Conservation (phyloP, 108 stramenopile species). For the Cyclotella distinguenda region DNA sequence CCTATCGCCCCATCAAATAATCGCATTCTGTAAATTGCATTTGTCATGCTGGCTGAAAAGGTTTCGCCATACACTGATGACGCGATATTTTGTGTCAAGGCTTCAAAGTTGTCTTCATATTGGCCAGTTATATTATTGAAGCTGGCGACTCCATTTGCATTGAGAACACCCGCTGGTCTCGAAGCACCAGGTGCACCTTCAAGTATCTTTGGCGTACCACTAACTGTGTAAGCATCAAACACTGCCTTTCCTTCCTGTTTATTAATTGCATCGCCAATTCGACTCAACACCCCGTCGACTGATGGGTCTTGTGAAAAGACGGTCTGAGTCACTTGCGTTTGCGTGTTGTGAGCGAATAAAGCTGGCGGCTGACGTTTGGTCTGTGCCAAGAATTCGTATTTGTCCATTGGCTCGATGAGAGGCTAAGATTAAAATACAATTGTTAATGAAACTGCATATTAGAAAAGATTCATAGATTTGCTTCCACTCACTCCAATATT, state of each 20-base stretch:
- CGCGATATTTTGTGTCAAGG: conserved; percentile 4
- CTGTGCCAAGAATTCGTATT: conserved; percentile 10
- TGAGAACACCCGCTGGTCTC: conserved; percentile 29
- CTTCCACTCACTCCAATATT: conserved; percentile 32
- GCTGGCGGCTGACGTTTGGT: conserved; percentile 20
- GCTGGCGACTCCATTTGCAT: conserved; percentile 15
- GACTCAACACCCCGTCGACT: conserved; percentile 35
- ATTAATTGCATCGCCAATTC: conserved; percentile 38
- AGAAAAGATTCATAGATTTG: no score
- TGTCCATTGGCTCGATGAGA: conserved; percentile 10
- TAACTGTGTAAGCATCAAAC: conserved; percentile 34
- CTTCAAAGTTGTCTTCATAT: conserved; percentile 22
- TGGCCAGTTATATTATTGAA: conserved; percentile 1
- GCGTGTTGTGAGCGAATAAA: conserved; percentile 46
- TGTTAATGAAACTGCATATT: background rate
- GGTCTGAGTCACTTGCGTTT: conserved; percentile 23
- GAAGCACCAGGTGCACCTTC: conserved; percentile 40
- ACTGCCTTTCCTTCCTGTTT: conserved; percentile 12
- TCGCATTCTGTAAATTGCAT: conserved; percentile 12
- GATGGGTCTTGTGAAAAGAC: conserved; percentile 24
- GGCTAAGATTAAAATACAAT: background rate
- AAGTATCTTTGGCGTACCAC: conserved; percentile 27
- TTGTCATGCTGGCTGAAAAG: conserved; percentile 19
- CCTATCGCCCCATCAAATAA: conserved; percentile 17
- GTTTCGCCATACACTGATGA: conserved; percentile 37